A percentile compares a stretch with the other conserved stretches of the same genome.
These are phyloP conservation scores for Ettlia oleoabundans DNA, from an alignment of 139 green algal genomes.

Conservation along the genomic window DNA sequence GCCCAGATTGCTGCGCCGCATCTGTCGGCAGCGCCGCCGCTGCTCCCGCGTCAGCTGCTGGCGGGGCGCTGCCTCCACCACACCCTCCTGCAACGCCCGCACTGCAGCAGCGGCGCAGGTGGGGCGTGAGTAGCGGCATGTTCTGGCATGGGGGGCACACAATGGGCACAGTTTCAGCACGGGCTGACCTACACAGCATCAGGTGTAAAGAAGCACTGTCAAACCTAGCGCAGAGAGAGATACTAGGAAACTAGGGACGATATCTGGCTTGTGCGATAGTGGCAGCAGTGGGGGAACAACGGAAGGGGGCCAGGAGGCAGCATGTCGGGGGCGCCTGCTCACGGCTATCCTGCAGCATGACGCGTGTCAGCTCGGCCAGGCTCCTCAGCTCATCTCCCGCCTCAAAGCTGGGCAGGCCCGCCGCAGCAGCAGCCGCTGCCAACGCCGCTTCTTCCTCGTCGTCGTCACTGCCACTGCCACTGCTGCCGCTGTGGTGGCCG, in stretches of 20 bases:
- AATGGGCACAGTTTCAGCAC: no score
- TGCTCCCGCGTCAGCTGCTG: background rate
- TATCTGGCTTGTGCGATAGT: no score
- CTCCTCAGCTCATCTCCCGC: conserved; percentile 2
- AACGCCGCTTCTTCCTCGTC: background rate
- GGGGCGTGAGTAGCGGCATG: no score
- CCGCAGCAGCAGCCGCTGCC: background rate
- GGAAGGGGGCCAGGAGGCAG: background rate
- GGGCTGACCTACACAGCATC: no score
- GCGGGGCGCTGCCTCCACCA: background rate
- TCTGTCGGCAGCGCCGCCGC: conserved; percentile 13
- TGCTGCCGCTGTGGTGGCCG: background rate
- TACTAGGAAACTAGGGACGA: no score
- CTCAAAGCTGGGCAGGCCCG: conserved; percentile 13
- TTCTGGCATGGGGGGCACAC: no score
- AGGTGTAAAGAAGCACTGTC: no score
- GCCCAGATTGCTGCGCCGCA: conserved; percentile 18
- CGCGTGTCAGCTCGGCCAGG: background rate
- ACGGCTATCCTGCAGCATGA: conserved; percentile 21
- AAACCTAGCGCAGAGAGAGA: no score
- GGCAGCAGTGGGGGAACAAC: no score
- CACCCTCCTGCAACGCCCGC: background rate
- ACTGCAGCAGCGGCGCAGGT: background rate
- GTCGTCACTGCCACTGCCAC: background rate
- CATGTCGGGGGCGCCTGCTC: background rate